A percentile compares a stretch with the other conserved stretches of the same genome.
These are phyloP conservation scores for Phragmites australis DNA, from an alignment of 176 grass and related monocot genomes.

Conservation along the genomic window DNA sequence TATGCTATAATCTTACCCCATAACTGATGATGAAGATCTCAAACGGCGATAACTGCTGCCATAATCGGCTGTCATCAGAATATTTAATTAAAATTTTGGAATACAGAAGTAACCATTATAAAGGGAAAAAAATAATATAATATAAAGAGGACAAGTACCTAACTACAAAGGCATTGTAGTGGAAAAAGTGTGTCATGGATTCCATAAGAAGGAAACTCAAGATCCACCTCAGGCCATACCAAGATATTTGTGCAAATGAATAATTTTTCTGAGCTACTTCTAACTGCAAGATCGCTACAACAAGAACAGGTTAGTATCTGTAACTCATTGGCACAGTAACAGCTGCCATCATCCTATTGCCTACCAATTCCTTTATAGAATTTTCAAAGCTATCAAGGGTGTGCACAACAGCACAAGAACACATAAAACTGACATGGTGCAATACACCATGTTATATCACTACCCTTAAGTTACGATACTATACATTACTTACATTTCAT, in stretches of 20 bases:
- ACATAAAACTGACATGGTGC: neutral
- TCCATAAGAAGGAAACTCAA: slow-evolving; percentile 77
- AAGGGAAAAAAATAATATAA: neutral
- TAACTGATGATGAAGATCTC: slow-evolving; percentile 96
- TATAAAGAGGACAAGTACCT: slow-evolving; percentile 52
- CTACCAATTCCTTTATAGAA: neutral
- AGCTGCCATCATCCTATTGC: neutral
- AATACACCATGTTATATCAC: neutral
- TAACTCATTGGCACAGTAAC: slow-evolving; percentile 8
- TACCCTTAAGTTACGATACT: neutral
- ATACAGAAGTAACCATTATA: slow-evolving; percentile 9
- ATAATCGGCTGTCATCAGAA: slow-evolving; percentile 62
- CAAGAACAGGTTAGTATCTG: slow-evolving; percentile 36
- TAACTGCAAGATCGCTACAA: slow-evolving; percentile 70
- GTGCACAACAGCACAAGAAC: neutral
- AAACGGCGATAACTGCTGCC: slow-evolving; percentile 76
- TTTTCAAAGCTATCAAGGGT: neutral
- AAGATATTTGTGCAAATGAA: slow-evolving; percentile 65
- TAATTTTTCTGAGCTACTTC: slow-evolving; percentile 75
- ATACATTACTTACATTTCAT: slow-evolving; percentile 3
- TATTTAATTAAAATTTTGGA: slow-evolving; percentile 34
- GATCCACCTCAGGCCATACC: slow-evolving; percentile 77
- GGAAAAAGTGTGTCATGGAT: slow-evolving; percentile 81
- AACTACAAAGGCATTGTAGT: slow-evolving; percentile 90
- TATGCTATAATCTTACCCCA: slow-evolving; percentile 78